These are phyloP conservation scores for Trypanosoma brucei DNA, from an alignment of 208 protist genomes.

Conservation along the genomic window DNA sequence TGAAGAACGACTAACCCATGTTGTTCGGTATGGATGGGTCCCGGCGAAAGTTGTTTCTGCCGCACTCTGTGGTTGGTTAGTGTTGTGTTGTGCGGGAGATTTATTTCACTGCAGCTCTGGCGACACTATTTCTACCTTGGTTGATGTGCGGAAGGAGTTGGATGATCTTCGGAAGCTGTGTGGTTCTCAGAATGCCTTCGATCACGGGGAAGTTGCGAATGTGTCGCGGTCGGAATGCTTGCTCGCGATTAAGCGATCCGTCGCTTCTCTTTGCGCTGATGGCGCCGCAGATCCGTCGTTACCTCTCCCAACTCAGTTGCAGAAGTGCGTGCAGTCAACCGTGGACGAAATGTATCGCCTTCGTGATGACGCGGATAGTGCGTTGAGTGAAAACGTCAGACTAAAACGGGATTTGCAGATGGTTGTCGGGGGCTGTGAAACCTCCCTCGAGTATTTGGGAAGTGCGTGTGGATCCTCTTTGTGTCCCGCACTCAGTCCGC, in stretches of 20 bases:
- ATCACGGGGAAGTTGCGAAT: constrained; percentile 1
- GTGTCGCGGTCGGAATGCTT: constrained; percentile 20
- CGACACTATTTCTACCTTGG: constrained; percentile 3
- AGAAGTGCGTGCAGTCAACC: background rate
- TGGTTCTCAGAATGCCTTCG: background rate
- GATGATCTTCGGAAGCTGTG: constrained; percentile 13
- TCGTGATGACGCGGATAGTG: background rate
- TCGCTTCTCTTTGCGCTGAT: constrained; percentile 5
- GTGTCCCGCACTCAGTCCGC: background rate
- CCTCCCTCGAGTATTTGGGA: background rate
- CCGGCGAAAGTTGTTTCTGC: too few relatives aligned
- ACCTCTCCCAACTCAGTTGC: constrained; percentile 4
- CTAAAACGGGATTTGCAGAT: background rate
- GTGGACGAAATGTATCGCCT: background rate
- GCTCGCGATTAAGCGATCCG: constrained; percentile 12
- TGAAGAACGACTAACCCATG: too few relatives aligned
- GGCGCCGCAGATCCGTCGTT: background rate
- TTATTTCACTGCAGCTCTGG: too few relatives aligned
- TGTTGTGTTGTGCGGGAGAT: too few relatives aligned
- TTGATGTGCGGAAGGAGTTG: constrained; percentile 4
- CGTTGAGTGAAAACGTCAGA: background rate
- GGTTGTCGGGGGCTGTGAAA: background rate
- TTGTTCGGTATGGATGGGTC: too few relatives aligned
- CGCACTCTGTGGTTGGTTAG: too few relatives aligned
- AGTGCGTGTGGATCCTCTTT: background rate